Evolutionary conservation across 2,329 filamentous ascomycete species (phyloP).

Genomic region (Blumeria graminis): DNA sequence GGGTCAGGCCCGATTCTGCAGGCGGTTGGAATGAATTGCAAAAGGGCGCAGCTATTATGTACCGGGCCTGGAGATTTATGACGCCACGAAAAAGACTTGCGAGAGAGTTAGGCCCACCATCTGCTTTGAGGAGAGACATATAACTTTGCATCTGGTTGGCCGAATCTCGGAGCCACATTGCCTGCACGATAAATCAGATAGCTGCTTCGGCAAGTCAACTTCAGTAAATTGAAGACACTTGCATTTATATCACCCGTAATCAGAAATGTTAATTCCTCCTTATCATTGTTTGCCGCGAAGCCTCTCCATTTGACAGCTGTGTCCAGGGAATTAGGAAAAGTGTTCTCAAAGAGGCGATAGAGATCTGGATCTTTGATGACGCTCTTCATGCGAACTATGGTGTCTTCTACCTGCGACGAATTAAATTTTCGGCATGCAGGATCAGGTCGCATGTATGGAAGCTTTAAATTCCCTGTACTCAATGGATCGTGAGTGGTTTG

Average conservation of each 20-base stretch:
- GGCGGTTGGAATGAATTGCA: constrained; percentile 86
- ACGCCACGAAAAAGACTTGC: constrained; percentile 44
- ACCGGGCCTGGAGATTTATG: constrained; percentile 47
- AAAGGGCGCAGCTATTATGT: constrained; percentile 43
- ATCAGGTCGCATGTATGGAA: constrained; percentile 60
- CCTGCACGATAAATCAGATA: constrained; percentile 44
- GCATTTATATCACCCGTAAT: constrained; percentile 27
- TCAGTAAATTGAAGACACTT: constrained; percentile 14
- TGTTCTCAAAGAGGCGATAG: constrained; percentile 44
- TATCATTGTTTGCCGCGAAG: constrained; percentile 26
- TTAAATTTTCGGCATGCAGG: constrained; percentile 59
- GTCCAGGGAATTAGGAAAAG: constrained; percentile 52
- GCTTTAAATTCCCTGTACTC: constrained; percentile 48
- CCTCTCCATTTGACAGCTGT: constrained; percentile 50
- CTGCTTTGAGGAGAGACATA: constrained; percentile 31
- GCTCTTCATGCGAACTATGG: constrained; percentile 44
- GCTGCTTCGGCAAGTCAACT: constrained; percentile 16
- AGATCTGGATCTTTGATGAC: constrained; percentile 56
- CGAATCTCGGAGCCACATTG: constrained; percentile 77
- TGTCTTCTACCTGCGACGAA: constrained; percentile 49
- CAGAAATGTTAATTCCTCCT: constrained; percentile 38
- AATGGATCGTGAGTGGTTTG: constrained; percentile 39
- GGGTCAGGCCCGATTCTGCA: constrained; percentile 40
- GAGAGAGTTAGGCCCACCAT: constrained; percentile 29
- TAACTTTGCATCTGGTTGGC: constrained; percentile 53